phyloP scores from a whole-genome alignment of 1,284 basidiomycete species.

The Caloboletus inedulis region DNA sequence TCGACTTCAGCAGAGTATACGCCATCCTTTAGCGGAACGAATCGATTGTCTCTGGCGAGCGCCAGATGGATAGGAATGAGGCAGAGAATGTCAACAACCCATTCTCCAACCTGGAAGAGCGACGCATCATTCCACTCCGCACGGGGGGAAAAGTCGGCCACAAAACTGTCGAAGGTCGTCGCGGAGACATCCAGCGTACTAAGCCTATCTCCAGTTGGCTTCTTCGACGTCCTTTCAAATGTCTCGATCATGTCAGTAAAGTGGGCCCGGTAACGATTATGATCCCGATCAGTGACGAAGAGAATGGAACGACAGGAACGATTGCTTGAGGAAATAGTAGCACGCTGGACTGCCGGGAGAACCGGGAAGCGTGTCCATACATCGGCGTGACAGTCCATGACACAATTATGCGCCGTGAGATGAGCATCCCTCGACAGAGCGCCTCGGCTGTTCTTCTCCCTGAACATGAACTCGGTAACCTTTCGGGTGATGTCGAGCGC shows the following conservation, averaged over 20 bases:
- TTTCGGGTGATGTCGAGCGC: slow-evolving; percentile 51
- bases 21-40: slow-evolving; percentile 58
- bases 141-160: slow-evolving; percentile 4
- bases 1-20: slow-evolving; percentile 49
- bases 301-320: slow-evolving; percentile 33
- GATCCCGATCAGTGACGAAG: slow-evolving; percentile 42
- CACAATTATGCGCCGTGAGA: slow-evolving; percentile 42
- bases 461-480: slow-evolving; percentile 54
- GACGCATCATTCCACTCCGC: slow-evolving; percentile 32
- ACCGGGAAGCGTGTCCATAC: slow-evolving; percentile 64
- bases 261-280: slow-evolving; percentile 36
- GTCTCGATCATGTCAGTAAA: slow-evolving; percentile 44
- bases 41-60: slow-evolving; percentile 54
- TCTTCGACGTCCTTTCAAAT: slow-evolving; percentile 47
- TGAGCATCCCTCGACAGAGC: slow-evolving; percentile 17
- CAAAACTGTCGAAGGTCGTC: slow-evolving; percentile 19
- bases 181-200: slow-evolving; percentile 34
- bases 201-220: slow-evolving; percentile 47
- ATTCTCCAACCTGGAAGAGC: slow-evolving; percentile 48
- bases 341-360: slow-evolving; percentile 48
- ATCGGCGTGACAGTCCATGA: slow-evolving; percentile 55
- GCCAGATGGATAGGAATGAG: slow-evolving; percentile 64
- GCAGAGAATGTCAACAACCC: slow-evolving; percentile 59
- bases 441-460: slow-evolving; percentile 31
- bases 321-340: slow-evolving; percentile 37